Evolutionary conservation across 345 rosid genomes (phyloP), one percentile per base, ranked within the genome.

Genomic region (Eucalyptus erythrocorys): DNA sequence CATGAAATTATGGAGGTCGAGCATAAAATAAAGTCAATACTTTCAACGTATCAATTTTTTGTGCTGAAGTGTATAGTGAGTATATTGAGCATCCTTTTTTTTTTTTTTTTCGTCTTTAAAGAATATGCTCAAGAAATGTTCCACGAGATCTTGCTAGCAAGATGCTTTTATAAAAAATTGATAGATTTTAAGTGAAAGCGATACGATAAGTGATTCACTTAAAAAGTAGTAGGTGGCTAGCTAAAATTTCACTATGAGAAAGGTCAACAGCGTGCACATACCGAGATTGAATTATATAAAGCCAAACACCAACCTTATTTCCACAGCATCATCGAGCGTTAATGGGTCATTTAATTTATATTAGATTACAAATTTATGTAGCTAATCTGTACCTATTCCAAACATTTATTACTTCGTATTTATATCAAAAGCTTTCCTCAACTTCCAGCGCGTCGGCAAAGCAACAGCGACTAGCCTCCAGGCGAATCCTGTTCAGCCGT

Each of bases 81-180:
- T 64, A n/a, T n/a, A n/a, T 14, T 3, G 21, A n/a, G 6, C 17
- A 61, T 61, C 71, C 57, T 21, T 51, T 2, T 51, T 17, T 1
- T 16, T 50, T 0, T 6, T 19, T 6, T 61, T 12, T 12, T 6
- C 1, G 1, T 30, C 16, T n/a, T 15, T n/a, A 64, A n/a, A 14
- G 21, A 64, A 34, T n/a, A n/a, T 15, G 37, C 37, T n/a, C 19
- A 15, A n/a, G 9, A 64, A 64, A n/a, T 14, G 40, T 64, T 7
- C 40, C 19, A n/a, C 8, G 19, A n/a, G 37, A 14, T 13, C 76
- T n/a, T n/a, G 76, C 5, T 64, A 64, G 37, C 37, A 64, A 64
- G 76, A n/a, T 7, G 10, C 40, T n/a, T 64, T 15, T 5, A 14
- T 27, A 61, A 64, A 64, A 64, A 4, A 64, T 4, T 7, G 68